Conservation (phyloP, 768 basidiomycete species). For the Boletus rufocinnamomeus region DNA sequence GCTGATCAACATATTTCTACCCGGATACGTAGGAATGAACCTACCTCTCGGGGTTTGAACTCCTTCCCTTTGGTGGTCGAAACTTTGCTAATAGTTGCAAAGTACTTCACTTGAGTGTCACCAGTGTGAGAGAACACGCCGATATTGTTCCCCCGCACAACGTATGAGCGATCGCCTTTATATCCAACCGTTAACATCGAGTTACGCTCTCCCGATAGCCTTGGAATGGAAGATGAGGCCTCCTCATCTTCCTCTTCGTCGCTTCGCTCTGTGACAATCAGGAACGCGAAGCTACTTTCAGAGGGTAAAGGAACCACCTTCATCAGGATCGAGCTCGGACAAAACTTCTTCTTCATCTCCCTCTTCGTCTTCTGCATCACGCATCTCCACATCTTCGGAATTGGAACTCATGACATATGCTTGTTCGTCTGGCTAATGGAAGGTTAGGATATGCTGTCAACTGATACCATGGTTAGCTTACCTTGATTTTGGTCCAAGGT, state of each 20-base stretch:
- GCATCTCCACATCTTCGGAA: constrained; percentile 88
- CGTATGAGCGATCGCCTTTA: constrained; percentile 93
- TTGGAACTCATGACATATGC: constrained; percentile 76
- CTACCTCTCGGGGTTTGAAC: constrained; percentile 85
- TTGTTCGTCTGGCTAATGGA: constrained; percentile 74
- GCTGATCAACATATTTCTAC: constrained; percentile 10
- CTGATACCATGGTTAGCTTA: constrained; percentile 28
- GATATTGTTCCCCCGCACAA: constrained; percentile 88
- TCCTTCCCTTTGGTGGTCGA: constrained; percentile 76
- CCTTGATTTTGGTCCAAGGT: constrained; percentile 82
- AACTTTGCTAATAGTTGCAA: constrained; percentile 84
- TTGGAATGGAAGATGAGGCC: constrained; percentile 39
- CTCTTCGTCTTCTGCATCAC: constrained; percentile 69
- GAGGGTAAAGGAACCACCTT: constrained; percentile 44
- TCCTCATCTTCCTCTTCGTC: constrained; percentile 42
- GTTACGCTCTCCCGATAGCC: constrained; percentile 67
- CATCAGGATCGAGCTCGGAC: constrained; percentile 63
- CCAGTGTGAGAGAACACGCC: constrained; percentile 82
- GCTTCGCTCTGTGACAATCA: constrained; percentile 46
- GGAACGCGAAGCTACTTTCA: background rate
- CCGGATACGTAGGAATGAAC: constrained; percentile 18
- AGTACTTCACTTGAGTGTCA: constrained; percentile 75
- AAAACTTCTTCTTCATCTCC: constrained; percentile 79
- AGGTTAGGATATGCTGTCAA: constrained; percentile 1
- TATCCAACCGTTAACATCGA: constrained; percentile 92